phyloP scores from a whole-genome alignment of 768 basidiomycete species.

The Amanita thiersii region DNA sequence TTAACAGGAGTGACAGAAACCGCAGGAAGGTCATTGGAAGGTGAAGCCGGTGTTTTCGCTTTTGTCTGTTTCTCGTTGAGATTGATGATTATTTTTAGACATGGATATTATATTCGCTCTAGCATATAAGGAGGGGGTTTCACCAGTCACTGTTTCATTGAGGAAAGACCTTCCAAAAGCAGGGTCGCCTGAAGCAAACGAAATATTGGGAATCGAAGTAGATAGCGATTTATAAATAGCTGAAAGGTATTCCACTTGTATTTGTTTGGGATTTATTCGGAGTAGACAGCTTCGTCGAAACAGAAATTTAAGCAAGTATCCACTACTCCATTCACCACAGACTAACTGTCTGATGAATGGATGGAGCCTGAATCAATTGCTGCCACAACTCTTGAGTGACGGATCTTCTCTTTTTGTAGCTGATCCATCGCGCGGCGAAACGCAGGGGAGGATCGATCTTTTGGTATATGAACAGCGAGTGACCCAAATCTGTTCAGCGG shows the following conservation, averaged over 20 bases:
- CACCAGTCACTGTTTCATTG: constrained; percentile 34
- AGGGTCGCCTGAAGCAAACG: constrained; percentile 36
- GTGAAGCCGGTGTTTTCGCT: no score
- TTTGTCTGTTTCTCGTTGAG: no score
- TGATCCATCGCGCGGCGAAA: constrained; percentile 26
- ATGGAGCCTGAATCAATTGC: no score
- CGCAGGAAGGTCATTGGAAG: constrained; percentile 50
- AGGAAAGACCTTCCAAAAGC: constrained; percentile 35
- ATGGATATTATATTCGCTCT: constrained; percentile 42
- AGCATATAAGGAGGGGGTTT: constrained; percentile 34
- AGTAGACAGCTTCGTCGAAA: no score
- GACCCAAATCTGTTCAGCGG: constrained; percentile 39
- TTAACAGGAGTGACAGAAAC: constrained; percentile 30
- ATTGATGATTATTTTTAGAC: constrained; percentile 17
- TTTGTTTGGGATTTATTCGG: no score
- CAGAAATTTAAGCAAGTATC: no score
- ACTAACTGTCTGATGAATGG: no score
- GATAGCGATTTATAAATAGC: constrained; percentile 21
- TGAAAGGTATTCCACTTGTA: background rate
- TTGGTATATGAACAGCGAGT: constrained; percentile 12
- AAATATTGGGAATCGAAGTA: constrained; percentile 27
- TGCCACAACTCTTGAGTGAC: constrained; percentile 31
- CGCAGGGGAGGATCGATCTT: constrained; percentile 13
- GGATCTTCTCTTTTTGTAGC: constrained; percentile 29
- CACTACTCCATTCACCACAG: no score